Base-by-base conservation (phyloP, 768 basidiomycete species). In the Russula emetica region DNA sequence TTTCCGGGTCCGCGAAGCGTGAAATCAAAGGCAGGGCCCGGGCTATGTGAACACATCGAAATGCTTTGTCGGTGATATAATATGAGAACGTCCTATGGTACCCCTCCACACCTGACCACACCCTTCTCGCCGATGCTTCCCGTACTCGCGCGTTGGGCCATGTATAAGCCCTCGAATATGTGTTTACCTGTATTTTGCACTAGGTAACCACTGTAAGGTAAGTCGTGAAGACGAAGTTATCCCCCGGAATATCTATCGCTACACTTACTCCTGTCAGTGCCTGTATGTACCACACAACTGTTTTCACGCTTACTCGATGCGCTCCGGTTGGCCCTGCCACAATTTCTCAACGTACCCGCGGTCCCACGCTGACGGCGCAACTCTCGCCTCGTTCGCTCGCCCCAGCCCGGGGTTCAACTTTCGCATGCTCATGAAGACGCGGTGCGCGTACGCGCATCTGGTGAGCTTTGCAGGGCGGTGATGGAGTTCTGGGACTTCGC, bases 381-480 rank as follows among this genome's bases (percentile, higher is more conserved):
- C 84, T 96, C 62, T 94, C 11, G 84, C 86, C 18, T 94, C 94
- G 0, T 97, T 97, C 70, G 82, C 92, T 0, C 84, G 94, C 22
- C 82, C 95, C 18, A n/a, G n/a, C n/a, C n/a, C n/a, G n/a, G 95
- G 95, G 0, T 80, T 96, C 69, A 94, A 97, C 72, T 98, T 99
- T 74, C 83, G 87, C 38, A 74, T 79, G 0, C 74, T 88, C n/a
- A 76, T 97, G 79, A 80, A 44, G 74, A 77, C 52, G 87, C 89
- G 2, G 86, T 94, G 11, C 72, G 81, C 4, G 73, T 76, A 30
- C 80, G 83, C 6, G 83, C 89, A 38, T 75, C 76, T 11, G 76
- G 76, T 34, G 84, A 87, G 47, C 73, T 90, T 51, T 71, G 72
- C 8, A 72, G 73, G 0, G 82, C 81, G 0, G 64, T 74, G 3